A percentile compares a stretch with the other conserved stretches of the same genome.
Evolutionary conservation across 2,329 filamentous ascomycete species (phyloP).

Genomic region (Pseudogymnoascus sp.): DNA sequence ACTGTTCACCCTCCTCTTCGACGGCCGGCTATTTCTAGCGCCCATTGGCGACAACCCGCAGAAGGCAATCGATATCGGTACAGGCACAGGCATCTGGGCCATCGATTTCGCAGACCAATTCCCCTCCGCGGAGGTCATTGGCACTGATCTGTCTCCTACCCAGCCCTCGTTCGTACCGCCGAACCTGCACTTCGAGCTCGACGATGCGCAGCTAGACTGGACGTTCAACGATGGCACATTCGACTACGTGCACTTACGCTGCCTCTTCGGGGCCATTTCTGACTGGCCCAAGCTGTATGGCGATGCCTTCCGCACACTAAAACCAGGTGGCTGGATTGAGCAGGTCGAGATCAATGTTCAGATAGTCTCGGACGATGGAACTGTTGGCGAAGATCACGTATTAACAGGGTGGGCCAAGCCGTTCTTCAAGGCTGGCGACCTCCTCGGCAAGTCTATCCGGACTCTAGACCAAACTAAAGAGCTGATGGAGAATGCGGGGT

Average conservation of each 20-base stretch:
- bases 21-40: conserved; percentile 12
- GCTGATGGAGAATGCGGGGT: conserved; percentile 24
- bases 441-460: conserved; percentile 25
- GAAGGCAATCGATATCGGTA: conserved; percentile 12
- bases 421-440: conserved; percentile 35
- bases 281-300: conserved; percentile 23
- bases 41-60: conserved; percentile 11
- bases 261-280: conserved; percentile 33
- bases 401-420: conserved; percentile 6
- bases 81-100: conserved; percentile 11
- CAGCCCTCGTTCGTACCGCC: conserved; percentile 27
- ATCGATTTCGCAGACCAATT: conserved; percentile 17
- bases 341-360: conserved; percentile 15
- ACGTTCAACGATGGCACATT: conserved; percentile 26
- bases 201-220: conserved; percentile 31
- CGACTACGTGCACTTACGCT: conserved; percentile 34
- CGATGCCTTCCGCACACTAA: conserved; percentile 10
- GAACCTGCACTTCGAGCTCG: conserved; percentile 29
- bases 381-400: conserved; percentile 1
- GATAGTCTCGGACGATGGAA: conserved; percentile 13
- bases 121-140: conserved; percentile 23
- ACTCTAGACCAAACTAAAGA: conserved; percentile 21
- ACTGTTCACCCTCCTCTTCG: conserved; percentile 10
- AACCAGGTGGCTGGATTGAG: conserved; percentile 20
- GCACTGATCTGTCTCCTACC: conserved; percentile 25